Evolutionary conservation across 2,329 filamentous ascomycete genomes (phyloP), one percentile per base, ranked within the genome.

Genomic region (Lecanicillium sp.): DNA sequence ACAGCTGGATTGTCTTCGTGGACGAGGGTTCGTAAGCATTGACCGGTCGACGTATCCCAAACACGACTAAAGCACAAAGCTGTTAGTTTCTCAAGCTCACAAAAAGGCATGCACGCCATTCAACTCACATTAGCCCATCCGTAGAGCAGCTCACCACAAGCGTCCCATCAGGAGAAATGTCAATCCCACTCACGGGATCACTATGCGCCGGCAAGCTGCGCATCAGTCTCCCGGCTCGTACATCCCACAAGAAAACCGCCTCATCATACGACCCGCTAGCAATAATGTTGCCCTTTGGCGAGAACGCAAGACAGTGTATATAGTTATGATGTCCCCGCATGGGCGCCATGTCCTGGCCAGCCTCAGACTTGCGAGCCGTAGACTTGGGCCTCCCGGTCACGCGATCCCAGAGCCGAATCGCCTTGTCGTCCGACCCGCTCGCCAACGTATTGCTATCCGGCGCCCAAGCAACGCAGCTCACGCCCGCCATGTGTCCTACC

Each of bases 231-330:
- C 87, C 89, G 0, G 87, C 86, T 12, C 92, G 75, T 12, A 96
- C 85, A 59, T 98, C 92, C 92, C 92, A 98, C 5, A 98, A 64
- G 48, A 95, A 95, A 0, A 98, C 87, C 4, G 92, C 92, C 66
- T 98, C 92, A 50, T 98, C 92, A 62, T 95, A 96, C 47, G 85
- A 94, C 11, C 92, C 92, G 48, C 85, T 94, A 13, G 89, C 92
- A 25, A 98, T 75, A 56, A 96, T 95, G 55, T 98, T 98, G 17
- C 92, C 92, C 59, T 95, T 96, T 2, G 92, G 92, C n/a, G 86
- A 90, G 60, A 96, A 96, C 5, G 89, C 88, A 25, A 98, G 70
- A 36, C 83, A 87, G 62, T 94, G 95, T 22, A 98, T 82, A 60
- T 96, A 96, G 62, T 94, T 96, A 60, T 95, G 88, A 53, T 98